phyloP scores from a whole-genome alignment of 371 early-diverging fungal species.

The Nosema granulosis region DNA sequence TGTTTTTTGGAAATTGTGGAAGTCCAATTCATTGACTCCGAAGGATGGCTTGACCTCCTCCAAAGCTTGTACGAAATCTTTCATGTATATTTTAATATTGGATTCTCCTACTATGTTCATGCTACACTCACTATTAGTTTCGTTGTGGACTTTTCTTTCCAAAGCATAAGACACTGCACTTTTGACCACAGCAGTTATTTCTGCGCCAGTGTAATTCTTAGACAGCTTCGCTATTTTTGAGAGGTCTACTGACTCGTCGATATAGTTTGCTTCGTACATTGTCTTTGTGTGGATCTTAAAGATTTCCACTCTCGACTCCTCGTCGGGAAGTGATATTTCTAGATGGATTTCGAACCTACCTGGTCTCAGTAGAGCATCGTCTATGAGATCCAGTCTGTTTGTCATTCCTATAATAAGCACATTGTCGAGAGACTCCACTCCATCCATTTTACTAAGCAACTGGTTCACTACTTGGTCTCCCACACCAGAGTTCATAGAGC shows the following conservation, averaged over 20 bases:
- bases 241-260: conserved; percentile 81
- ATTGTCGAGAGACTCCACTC: conserved; percentile 65
- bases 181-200: conserved; percentile 90
- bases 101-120: conserved; percentile 75
- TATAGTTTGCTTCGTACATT: conserved; percentile 78
- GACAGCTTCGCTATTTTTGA: conserved; percentile 79
- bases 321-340: conserved; percentile 72
- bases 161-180: conserved; percentile 97
- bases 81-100: conserved; percentile 76
- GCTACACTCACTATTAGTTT: conserved; percentile 26
- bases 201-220: conserved; percentile 99
- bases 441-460: conserved; percentile 79
- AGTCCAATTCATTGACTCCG: conserved; percentile 86
- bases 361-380: conserved; percentile 66
- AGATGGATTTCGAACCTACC: conserved; percentile 70
- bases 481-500: conserved; percentile 83
- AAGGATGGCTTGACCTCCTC: conserved; percentile 93
- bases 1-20: conserved; percentile 69
- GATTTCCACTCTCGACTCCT: conserved; percentile 73
- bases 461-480: conserved; percentile 98
- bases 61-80: conserved; percentile 85
- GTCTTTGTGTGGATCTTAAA: conserved; percentile 75
- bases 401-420: conserved; percentile 68
- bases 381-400: conserved; percentile 67
- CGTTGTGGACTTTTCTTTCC: conserved; percentile 81